phyloP scores from a whole-genome alignment of 2,329 filamentous ascomycete genomes.

The Exophiala alcalophila region DNA sequence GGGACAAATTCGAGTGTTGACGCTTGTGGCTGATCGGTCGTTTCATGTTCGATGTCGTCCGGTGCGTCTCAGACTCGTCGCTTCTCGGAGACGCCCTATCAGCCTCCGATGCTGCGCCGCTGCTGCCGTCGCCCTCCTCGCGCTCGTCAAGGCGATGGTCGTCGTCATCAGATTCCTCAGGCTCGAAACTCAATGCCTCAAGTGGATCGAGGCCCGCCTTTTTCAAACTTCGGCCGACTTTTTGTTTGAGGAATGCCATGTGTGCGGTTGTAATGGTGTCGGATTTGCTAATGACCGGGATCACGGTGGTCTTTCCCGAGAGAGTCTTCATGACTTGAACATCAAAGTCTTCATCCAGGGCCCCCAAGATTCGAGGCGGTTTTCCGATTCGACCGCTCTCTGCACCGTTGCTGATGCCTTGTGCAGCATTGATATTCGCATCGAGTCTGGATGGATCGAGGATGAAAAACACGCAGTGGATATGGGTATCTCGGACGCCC shows the following conservation, averaged over 20 bases:
- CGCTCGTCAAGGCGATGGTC: slow-evolving; percentile 55
- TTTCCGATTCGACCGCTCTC: slow-evolving; percentile 49
- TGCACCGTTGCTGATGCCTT: slow-evolving; percentile 53
- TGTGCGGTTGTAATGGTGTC: slow-evolving; percentile 95
- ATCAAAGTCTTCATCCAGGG: slow-evolving; percentile 84
- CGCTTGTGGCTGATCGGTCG: slow-evolving; percentile 31
- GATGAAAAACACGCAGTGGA: slow-evolving; percentile 90
- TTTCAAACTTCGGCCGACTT: slow-evolving; percentile 85
- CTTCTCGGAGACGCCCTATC: slow-evolving; percentile 30
- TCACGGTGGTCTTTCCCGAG: slow-evolving; percentile 89
- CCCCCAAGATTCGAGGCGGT: slow-evolving; percentile 52
- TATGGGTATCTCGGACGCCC: slow-evolving; percentile 91
- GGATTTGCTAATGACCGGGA: slow-evolving; percentile 93
- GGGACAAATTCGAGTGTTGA: slow-evolving; percentile 35
- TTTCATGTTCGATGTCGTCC: slow-evolving; percentile 18
- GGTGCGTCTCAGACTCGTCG: slow-evolving; percentile 26
- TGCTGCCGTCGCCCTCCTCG: slow-evolving; percentile 42
- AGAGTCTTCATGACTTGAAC: slow-evolving; percentile 84
- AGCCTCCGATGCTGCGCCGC: slow-evolving; percentile 33
- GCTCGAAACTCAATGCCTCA: slow-evolving; percentile 78
- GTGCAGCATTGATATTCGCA: slow-evolving; percentile 66
- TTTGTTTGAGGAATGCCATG: slow-evolving; percentile 87
- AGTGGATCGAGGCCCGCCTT: slow-evolving; percentile 82
- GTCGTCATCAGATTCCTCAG: slow-evolving; percentile 70
- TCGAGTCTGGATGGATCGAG: slow-evolving; percentile 86